phyloP scores from a whole-genome alignment of 768 basidiomycete species.

The Exidia glandulosa region DNA sequence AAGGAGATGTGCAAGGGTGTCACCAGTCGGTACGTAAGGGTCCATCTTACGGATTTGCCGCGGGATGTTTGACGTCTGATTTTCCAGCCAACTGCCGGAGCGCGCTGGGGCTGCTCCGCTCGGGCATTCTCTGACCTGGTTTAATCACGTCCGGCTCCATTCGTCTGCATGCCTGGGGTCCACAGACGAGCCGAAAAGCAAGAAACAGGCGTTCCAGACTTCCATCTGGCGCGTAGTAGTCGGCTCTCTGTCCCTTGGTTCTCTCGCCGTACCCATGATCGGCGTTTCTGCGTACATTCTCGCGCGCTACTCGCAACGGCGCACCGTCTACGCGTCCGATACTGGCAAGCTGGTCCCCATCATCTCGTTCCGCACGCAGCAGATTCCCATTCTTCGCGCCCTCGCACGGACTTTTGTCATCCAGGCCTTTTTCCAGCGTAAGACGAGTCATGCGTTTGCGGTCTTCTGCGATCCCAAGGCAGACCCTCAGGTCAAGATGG shows the following conservation, averaged over 20 bases:
- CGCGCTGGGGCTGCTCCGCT: constrained; percentile 22
- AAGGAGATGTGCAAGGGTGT: constrained; percentile 44
- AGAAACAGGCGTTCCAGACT: constrained; percentile 42
- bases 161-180: constrained; percentile 32
- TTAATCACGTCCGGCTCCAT: constrained; percentile 42
- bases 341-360: constrained; percentile 35
- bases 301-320: constrained; percentile 47
- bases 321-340: constrained; percentile 35
- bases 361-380: constrained; percentile 53
- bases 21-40: constrained; percentile 24
- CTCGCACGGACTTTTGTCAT: constrained; percentile 42
- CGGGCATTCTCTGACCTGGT: constrained; percentile 37
- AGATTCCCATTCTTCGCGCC: constrained; percentile 45
- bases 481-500: constrained; percentile 41
- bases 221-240: constrained; percentile 44
- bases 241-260: constrained; percentile 40
- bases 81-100: constrained; percentile 10
- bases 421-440: constrained; percentile 33
- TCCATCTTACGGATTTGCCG: background rate
- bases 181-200: constrained; percentile 24
- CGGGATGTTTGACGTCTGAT: constrained; percentile 11
- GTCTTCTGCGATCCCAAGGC: constrained; percentile 26
- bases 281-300: constrained; percentile 44
- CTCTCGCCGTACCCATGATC: constrained; percentile 39
- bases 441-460: constrained; percentile 14